Evolutionary conservation across 2,329 filamentous ascomycete species (phyloP), one percentile per base, ranked within the genome.

Genomic region (Aspergillus tubingensis): DNA sequence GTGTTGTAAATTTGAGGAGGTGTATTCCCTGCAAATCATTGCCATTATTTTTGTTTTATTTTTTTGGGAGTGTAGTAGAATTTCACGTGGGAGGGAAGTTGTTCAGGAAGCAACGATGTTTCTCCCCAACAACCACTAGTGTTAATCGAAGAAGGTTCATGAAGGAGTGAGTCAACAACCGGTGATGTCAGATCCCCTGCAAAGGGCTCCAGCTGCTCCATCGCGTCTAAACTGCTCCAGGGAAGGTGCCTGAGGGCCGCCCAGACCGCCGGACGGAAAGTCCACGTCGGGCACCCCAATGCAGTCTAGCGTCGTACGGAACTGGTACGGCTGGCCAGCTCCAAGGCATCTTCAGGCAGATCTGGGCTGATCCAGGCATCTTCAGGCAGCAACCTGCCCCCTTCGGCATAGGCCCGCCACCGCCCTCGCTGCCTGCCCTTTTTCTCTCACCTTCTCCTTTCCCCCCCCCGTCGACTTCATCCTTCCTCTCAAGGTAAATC

Each of bases 401-500:
- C 10, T 53, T 43, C 17, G 49, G 63, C 15, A 43, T 61, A 63
- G 63, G 44, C 54, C 51, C 51, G 30, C 61, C 61, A 62, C 54
- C 49, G 43, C 48, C 57, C 61, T 47, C 57, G 57, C 52, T 59
- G 63, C 58, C 58, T 65, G 61, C 64, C 64, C 64, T 68, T 68
- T 59, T 67, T 65, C 62, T 68, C 63, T 58, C 66, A 61, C 64
- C 60, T 66, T 68, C 66, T 67, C 64, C 64, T 64, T 47, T 44
- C 39, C 17, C 52, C 52, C 52, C 60, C 56, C 54, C 58, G 58
- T 62, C 60, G 59, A 63, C 65, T 56, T 66, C 62, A 62, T 67
- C 64, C 62, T 68, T 64, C 64, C 64, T 66, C 61, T 49, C 61
- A 66, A 67, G 61, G 61, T 55, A 67, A 68, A 67, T 65, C 65